phyloP scores from a whole-genome alignment of 2,329 filamentous ascomycete species.

The Pseudogymnoascus sp. region DNA sequence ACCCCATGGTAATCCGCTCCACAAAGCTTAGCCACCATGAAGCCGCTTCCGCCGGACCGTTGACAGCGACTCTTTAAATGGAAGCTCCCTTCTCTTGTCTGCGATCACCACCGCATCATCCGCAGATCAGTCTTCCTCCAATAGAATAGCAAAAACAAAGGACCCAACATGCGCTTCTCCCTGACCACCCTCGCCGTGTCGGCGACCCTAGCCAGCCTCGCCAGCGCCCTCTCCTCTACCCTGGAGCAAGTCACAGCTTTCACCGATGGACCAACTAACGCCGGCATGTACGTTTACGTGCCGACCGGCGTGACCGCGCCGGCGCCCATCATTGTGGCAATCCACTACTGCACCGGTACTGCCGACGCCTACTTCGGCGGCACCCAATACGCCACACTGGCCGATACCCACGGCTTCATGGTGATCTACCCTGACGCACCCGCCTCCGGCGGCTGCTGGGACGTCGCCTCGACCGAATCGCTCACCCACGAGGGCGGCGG shows the following conservation, averaged over 20 bases:
- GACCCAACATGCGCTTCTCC: background rate
- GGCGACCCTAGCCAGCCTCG: conserved; percentile 20
- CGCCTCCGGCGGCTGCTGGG: conserved; percentile 47
- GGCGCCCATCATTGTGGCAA: conserved; percentile 24
- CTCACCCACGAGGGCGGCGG: conserved; percentile 49
- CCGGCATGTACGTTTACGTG: conserved; percentile 24
- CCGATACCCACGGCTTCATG: conserved; percentile 48
- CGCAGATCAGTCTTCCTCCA: background rate
- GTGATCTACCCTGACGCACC: conserved; percentile 49
- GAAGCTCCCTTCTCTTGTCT: background rate
- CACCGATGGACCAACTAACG: conserved; percentile 19
- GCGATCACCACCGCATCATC: background rate
- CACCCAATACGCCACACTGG: conserved; percentile 33
- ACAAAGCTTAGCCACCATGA: background rate
- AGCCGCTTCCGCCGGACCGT: background rate
- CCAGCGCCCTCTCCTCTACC: background rate
- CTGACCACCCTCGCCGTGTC: background rate
- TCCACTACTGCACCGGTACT: conserved; percentile 12
- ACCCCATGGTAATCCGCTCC: background rate
- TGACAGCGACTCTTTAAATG: background rate
- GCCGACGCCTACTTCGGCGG: conserved; percentile 21
- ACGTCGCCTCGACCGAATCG: conserved; percentile 43
- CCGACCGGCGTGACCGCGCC: conserved; percentile 17
- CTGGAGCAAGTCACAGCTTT: conserved; percentile 20
- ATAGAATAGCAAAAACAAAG: background rate